phyloP scores from a whole-genome alignment of 768 basidiomycete genomes.

The Mycena galericulata region DNA sequence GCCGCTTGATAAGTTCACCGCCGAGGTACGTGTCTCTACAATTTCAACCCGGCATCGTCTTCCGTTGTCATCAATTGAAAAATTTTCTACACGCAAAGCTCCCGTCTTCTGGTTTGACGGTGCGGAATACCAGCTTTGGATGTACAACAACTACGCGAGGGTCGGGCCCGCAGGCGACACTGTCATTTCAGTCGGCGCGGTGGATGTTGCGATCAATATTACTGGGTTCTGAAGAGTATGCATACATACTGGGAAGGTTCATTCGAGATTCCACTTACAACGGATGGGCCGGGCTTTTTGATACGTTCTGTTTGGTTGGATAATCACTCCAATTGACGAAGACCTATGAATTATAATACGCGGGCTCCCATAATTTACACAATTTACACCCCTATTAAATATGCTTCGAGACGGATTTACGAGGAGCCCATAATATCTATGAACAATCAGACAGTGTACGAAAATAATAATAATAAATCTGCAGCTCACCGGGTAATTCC shows the following conservation, averaged over 20 bases:
- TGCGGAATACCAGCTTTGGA: constrained; percentile 12
- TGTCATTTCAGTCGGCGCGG: constrained; percentile 12
- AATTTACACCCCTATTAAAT: too few species aligned
- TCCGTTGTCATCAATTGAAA: too few species aligned
- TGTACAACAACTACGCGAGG: constrained; percentile 17
- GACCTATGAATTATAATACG: too few species aligned
- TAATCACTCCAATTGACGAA: too few species aligned
- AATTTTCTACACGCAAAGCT: too few species aligned
- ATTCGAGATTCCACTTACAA: too few species aligned
- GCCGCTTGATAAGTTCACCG: constrained; percentile 9
- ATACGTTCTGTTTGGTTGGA: too few species aligned
- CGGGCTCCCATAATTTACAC: too few species aligned
- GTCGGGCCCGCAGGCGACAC: constrained; percentile 11
- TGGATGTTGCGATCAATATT: constrained; percentile 9
- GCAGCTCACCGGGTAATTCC: background rate
- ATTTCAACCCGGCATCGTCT: background rate
- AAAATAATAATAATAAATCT: background rate
- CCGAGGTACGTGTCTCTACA: constrained; percentile 9
- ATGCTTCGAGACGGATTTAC: too few species aligned
- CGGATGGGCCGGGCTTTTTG: too few species aligned
- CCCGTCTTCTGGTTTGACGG: constrained; percentile 17
- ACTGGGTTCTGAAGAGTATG: constrained; percentile 20
- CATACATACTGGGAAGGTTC: too few species aligned
- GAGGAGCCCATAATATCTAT: too few species aligned
- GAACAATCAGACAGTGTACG: background rate